Percentiles rank a stretch among this genome's conserved stretches.
These are phyloP conservation scores for Podila verticillata DNA, from an alignment of 192 early-diverging fungal species.

Conservation along the genomic window DNA sequence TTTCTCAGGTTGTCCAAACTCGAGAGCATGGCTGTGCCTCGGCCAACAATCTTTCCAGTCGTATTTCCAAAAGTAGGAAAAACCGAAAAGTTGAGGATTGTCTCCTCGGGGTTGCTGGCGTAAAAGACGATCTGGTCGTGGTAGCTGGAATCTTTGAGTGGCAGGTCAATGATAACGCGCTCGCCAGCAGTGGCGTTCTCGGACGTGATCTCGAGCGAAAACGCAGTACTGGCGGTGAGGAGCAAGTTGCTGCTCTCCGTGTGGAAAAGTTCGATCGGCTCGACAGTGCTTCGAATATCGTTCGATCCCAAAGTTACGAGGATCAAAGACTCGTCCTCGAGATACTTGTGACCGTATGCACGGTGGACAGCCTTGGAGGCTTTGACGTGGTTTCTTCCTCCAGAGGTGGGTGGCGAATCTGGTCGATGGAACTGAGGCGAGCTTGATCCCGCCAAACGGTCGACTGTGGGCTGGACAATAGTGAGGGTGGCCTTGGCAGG, in stretches of 20 bases:
- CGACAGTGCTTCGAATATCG: slow-evolving; percentile 57
- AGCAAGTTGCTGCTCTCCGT: slow-evolving; percentile 29
- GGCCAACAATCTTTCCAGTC: slow-evolving; percentile 58
- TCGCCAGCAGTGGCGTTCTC: slow-evolving; percentile 67
- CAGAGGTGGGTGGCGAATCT: slow-evolving; percentile 18
- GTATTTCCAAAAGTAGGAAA: slow-evolving; percentile 63
- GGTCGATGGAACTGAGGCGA: slow-evolving; percentile 14
- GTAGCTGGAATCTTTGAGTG: slow-evolving; percentile 57
- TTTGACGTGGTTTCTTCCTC: slow-evolving; percentile 24
- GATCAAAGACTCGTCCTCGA: slow-evolving; percentile 69
- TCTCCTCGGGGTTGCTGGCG: slow-evolving; percentile 55
- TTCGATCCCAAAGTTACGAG: slow-evolving; percentile 71
- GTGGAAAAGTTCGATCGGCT: slow-evolving; percentile 58
- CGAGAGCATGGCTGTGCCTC: slow-evolving; percentile 65
- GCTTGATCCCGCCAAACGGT: background rate
- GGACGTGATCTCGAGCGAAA: slow-evolving; percentile 68
- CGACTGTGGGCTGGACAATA: background rate
- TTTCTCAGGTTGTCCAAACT: slow-evolving; percentile 49
- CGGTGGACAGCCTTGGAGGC: slow-evolving; percentile 56
- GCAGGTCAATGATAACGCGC: slow-evolving; percentile 64
- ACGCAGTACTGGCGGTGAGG: slow-evolving; percentile 35
- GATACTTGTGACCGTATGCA: slow-evolving; percentile 68
- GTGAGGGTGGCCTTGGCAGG: slow-evolving; percentile 6
- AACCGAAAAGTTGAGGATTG: slow-evolving; percentile 65
- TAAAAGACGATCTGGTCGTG: slow-evolving; percentile 69